phyloP scores from a whole-genome alignment of 345 rosid genomes.

The Noccaea caerulescens region DNA sequence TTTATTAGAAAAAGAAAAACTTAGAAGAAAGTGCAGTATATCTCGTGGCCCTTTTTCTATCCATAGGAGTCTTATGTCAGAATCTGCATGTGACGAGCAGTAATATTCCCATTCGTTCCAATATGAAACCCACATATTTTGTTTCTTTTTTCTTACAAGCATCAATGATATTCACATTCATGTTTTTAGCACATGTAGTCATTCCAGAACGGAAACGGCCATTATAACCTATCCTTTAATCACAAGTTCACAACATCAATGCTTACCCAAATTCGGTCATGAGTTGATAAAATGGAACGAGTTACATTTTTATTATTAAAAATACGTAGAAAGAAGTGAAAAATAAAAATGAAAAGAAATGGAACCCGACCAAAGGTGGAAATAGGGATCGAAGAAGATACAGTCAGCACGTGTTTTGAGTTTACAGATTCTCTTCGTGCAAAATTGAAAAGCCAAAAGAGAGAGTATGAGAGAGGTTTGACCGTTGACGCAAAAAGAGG shows the following conservation, averaged over 20 bases:
- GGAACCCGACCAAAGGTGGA: slow-evolving; percentile 34
- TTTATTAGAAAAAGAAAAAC: not conserved
- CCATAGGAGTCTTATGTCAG: slow-evolving; percentile 37
- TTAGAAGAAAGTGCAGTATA: not conserved
- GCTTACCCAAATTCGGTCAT: not conserved
- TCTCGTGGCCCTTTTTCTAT: slow-evolving; percentile 40
- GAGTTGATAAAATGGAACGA: no score
- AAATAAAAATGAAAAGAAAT: not conserved
- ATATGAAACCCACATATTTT: slow-evolving; percentile 23
- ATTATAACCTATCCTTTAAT: not conserved
- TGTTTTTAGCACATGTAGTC: slow-evolving; percentile 6
- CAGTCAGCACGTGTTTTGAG: slow-evolving; percentile 33
- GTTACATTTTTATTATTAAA: no score
- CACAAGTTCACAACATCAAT: not conserved
- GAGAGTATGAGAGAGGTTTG: slow-evolving; percentile 11
- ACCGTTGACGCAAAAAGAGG: slow-evolving; percentile 34
- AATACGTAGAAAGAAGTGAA: not conserved
- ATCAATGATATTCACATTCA: slow-evolving; percentile 32
- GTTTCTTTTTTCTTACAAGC: slow-evolving; percentile 22
- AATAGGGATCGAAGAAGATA: slow-evolving; percentile 37
- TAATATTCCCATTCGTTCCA: slow-evolving; percentile 39
- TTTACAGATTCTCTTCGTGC: slow-evolving; percentile 37
- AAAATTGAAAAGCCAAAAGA: not conserved
- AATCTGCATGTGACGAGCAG: slow-evolving; percentile 36
- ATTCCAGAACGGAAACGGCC: not conserved